phyloP scores from a whole-genome alignment of 108 stramenopile species.

The Mediolabrus comicus region DNA sequence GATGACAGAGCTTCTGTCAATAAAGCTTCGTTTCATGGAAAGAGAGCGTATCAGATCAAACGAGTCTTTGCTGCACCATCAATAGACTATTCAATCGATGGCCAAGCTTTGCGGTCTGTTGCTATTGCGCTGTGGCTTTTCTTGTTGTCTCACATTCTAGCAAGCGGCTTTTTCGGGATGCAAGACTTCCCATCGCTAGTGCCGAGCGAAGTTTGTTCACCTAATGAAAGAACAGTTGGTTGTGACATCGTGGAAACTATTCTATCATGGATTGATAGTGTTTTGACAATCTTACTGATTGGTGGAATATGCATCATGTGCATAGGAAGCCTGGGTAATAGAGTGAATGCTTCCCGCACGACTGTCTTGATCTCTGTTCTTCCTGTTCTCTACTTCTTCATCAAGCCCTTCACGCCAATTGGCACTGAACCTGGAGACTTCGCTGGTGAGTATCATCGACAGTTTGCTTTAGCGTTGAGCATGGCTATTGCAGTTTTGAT shows the following conservation, averaged over 20 bases:
- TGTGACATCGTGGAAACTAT: background rate
- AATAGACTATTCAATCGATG: background rate
- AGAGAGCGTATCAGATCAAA: background rate
- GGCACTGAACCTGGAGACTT: background rate
- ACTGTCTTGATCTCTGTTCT: background rate
- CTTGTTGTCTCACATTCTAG: constrained; percentile 2
- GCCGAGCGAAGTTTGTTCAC: background rate
- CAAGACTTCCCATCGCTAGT: constrained; percentile 12
- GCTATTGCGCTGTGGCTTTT: constrained; percentile 4
- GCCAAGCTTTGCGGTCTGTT: background rate
- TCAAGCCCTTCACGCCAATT: constrained; percentile 12
- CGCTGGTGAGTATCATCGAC: background rate
- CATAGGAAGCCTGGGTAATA: constrained; percentile 6
- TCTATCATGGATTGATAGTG: constrained; percentile 3
- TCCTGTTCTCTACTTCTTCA: constrained; percentile 12
- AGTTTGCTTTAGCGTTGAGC: constrained; percentile 5
- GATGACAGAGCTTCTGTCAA: too few species aligned
- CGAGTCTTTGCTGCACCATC: background rate
- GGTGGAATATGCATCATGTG: constrained; percentile 9
- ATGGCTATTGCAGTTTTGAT: constrained; percentile 1
- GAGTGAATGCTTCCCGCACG: background rate
- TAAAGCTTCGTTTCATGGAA: too few species aligned
- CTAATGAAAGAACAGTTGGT: background rate
- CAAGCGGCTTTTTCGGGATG: background rate
- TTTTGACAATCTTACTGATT: background rate